Evolutionary conservation across 2,329 filamentous ascomycete genomes (phyloP), one percentile per base, ranked within the genome.

Genomic region (Fusarium nelsonii): DNA sequence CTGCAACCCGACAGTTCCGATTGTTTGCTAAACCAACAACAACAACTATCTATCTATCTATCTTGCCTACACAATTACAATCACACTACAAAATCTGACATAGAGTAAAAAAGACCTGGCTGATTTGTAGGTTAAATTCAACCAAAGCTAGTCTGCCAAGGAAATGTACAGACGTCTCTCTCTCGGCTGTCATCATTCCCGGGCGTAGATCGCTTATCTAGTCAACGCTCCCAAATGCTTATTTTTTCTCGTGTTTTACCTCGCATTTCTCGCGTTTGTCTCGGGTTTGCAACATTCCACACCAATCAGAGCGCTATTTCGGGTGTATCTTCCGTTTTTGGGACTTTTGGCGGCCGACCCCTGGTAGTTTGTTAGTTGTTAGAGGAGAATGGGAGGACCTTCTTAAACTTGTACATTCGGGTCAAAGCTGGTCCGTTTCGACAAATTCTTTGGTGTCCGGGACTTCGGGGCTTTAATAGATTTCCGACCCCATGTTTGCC

Each of bases 301-400:
- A 5, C 43, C 43, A 45, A 45, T 45, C 8, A 32, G n/a, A 33
- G 43, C 32, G 28, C 43, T 20, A 20, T n/a, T 45, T 45, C 43
- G 43, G 14, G 18, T 44, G 10, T 43, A 11, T 20, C 23, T n/a
- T 16, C 43, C 43, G 16, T 26, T 45, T 45, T 32, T 32, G 11
- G 30, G n/a, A 32, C 12, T 30, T 49, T 48, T 41, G 54, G 68
- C 70, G 70, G 70, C 70, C 70, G 67, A 69, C 59, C 69, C 68
- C 54, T 61, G 69, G 54, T 52, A 33, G 10, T 30, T 11, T 30
- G 30, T 30, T 30, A 30, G 30, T 30, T 30, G 8, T 23, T 23
- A 5, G 23, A 23, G 23, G 23, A 23, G 45, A 39, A 34, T n/a
- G 16, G 11, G 12, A 30, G 18, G 9, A 45, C 16, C 23, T 23